Base-by-base conservation (phyloP, 1,139 yeast species). In the Taiozyma sp. region DNA sequence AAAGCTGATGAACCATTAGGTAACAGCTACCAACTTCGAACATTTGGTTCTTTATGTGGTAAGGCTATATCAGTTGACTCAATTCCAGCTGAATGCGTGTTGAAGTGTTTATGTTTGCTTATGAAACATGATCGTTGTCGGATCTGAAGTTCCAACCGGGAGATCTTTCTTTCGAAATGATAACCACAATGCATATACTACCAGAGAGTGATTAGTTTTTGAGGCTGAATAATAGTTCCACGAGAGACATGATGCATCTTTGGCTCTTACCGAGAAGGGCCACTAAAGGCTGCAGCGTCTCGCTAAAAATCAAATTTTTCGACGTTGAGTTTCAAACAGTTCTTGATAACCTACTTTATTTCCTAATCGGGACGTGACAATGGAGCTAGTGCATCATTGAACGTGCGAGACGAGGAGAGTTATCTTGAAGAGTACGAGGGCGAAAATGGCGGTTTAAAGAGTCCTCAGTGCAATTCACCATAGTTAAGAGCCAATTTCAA, bases 281-380 rank as follows among this genome's bases (percentile, higher is more conserved):
- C 19, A n/a, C 19, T 30, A 30, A 30, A 14, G n/a, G 16, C 14
- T 32, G 36, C 10, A n/a, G 8, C 36, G 8, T 7, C 36, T 13
- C 36, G 36, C 36, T 32, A 32, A 32, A 32, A n/a, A 19, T 14
- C 14, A 16, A 19, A 14, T 38, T 38, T 38, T 38, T 38, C 19
- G 41, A 38, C n/a, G 41, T 38, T 38, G 14, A 10, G 41, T 10
- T 38, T 38, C 16, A 46, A 23, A 22, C 12, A 27, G 19, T 16
- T 23, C 14, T 12, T 42, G 34, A 27, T 28, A 27, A 23, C 22
- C 36, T 45, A 22, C 27, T 14, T 45, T 47, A 24, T 34, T 47
- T 4, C 53, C 53, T 14, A n/a, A 45, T 51, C 43, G 49, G 49
- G 53, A 43, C 14, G 38, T 41, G 30, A 48, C 53, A 51, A 51